Evolutionary conservation across 345 rosid species (phyloP).

Genomic region (Gossypioides kirkii): DNA sequence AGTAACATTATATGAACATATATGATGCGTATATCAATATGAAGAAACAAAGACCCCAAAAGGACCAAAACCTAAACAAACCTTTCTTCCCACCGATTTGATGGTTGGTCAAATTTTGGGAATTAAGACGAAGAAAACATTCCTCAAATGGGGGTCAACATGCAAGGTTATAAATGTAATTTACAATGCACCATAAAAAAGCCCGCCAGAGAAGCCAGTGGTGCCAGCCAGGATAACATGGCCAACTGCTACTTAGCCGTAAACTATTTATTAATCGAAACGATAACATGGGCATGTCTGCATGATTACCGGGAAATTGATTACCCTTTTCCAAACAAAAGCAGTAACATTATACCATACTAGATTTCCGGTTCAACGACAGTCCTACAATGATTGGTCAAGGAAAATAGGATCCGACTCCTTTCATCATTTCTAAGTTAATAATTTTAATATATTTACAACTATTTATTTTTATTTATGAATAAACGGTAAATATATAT

Average conservation of each 20-base stretch:
- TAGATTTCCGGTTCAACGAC: background rate
- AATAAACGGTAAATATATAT: no score
- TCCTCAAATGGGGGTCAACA: background rate
- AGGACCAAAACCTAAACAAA: background rate
- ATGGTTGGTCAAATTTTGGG: background rate
- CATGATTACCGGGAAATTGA: conserved; percentile 4
- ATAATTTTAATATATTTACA: background rate
- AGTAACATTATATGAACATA: background rate
- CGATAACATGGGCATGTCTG: conserved; percentile 17
- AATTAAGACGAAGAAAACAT: background rate
- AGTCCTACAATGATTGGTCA: background rate
- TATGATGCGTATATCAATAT: background rate
- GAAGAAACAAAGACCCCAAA: background rate
- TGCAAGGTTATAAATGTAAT: conserved; percentile 4
- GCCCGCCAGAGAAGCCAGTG: background rate
- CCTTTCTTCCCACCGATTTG: background rate
- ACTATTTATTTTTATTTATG: background rate
- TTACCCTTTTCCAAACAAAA: conserved; percentile 9
- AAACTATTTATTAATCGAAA: conserved; percentile 7
- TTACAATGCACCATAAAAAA: background rate
- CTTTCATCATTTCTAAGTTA: background rate
- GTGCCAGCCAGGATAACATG: background rate
- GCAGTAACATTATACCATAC: background rate
- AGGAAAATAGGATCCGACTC: background rate
- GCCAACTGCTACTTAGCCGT: conserved; percentile 19